Percentiles rank a stretch among this genome's conserved stretches.
These are phyloP conservation scores for Wickerhamomyces bovis DNA, from an alignment of 805 yeast species.

Conservation along the genomic window DNA sequence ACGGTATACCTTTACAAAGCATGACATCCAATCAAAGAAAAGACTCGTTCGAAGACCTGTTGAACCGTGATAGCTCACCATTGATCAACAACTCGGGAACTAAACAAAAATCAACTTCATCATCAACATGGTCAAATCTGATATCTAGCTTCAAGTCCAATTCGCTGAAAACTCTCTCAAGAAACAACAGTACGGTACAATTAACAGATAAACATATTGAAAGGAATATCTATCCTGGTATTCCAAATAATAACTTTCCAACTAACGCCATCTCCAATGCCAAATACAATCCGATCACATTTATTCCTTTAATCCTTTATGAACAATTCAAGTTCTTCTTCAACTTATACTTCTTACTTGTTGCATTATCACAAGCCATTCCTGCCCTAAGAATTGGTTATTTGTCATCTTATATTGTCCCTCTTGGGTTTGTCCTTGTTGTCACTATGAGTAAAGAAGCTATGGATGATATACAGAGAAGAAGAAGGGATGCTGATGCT, in stretches of 20 bases:
- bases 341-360: constrained; percentile 84
- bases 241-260: constrained; percentile 37
- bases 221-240: constrained; percentile 37
- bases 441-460: constrained; percentile 97
- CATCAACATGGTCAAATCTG: constrained; percentile 14
- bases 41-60: constrained; percentile 22
- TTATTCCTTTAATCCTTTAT: constrained; percentile 81
- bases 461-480: constrained; percentile 83
- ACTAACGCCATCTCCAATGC: constrained; percentile 90
- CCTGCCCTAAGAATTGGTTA: constrained; percentile 92
- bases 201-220: constrained; percentile 28
- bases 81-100: constrained; percentile 3
- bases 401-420: constrained; percentile 86
- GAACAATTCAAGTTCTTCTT: constrained; percentile 97
- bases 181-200: constrained; percentile 14
- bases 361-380: constrained; percentile 88
- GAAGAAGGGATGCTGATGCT: constrained; percentile 85
- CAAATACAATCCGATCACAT: constrained; percentile 82
- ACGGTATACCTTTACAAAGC: constrained; percentile 27
- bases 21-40: constrained; percentile 22
- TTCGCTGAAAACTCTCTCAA: constrained; percentile 6
- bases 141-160: constrained; percentile 5
- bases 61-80: constrained; percentile 15
- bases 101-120: constrained; percentile 5
- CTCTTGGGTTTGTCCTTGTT: constrained; percentile 83